Conservation (phyloP, 2,329 filamentous ascomycete genomes). For the Aspergillus fumigatiaffinis region DNA sequence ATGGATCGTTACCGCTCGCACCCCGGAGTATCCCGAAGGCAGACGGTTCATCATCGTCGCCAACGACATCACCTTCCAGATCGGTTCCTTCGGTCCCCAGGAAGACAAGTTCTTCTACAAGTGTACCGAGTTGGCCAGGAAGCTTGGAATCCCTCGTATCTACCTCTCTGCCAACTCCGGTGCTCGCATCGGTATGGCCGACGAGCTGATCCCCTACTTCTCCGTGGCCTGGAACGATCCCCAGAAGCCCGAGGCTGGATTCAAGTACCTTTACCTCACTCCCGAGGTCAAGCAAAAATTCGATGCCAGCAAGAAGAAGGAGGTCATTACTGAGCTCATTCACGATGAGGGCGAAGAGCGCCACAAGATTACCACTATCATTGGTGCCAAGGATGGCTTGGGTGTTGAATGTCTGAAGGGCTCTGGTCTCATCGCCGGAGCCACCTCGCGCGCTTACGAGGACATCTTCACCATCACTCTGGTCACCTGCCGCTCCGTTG, state of each 20-base stretch:
- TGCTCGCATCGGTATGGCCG: slow-evolving; percentile 92
- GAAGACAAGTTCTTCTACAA: slow-evolving; percentile 99
- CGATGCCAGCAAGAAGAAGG: slow-evolving; percentile 68
- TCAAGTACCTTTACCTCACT: slow-evolving; percentile 95
- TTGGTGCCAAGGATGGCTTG: slow-evolving; percentile 91
- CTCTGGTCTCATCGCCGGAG: slow-evolving; percentile 96
- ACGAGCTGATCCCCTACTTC: slow-evolving; percentile 96
- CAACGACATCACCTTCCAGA: slow-evolving; percentile 99
- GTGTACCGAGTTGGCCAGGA: slow-evolving; percentile 92
- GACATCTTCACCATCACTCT: slow-evolving; percentile 98
- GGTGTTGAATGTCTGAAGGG: slow-evolving; percentile 97
- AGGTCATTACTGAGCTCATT: slow-evolving; percentile 84
- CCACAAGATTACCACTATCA: slow-evolving; percentile 88
- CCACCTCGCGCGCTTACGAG: slow-evolving; percentile 93
- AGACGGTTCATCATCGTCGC: slow-evolving; percentile 93
- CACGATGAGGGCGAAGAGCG: slow-evolving; percentile 83
- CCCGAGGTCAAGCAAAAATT: slow-evolving; percentile 83
- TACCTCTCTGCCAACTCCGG: slow-evolving; percentile 99
- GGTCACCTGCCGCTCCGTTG: slow-evolving; percentile 96
- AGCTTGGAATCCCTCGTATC: slow-evolving; percentile 91
- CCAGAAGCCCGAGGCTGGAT: slow-evolving; percentile 75
- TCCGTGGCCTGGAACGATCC: slow-evolving; percentile 93
- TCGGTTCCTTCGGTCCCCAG: slow-evolving; percentile 92
- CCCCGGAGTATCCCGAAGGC: slow-evolving; percentile 90
- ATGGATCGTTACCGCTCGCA: slow-evolving; percentile 92